These are phyloP conservation scores for Prunus salicina DNA, from an alignment of 306 rosid genomes.

Conservation along the genomic window DNA sequence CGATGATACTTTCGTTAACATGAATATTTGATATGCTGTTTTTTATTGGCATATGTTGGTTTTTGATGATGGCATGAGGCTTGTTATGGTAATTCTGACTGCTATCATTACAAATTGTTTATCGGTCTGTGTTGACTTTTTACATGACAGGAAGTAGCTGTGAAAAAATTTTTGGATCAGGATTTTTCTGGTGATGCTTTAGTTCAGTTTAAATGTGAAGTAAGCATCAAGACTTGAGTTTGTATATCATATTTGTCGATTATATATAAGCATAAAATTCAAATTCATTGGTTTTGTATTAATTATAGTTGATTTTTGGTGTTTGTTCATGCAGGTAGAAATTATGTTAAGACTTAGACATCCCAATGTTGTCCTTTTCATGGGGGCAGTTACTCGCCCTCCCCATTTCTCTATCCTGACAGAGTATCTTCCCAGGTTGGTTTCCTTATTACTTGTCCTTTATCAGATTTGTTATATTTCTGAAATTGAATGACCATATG, in stretches of 20 bases:
- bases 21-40: background rate
- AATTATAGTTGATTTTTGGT: background rate
- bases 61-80: constrained; percentile 11
- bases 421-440: constrained; percentile 92
- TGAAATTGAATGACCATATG: background rate
- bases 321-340: constrained; percentile 66
- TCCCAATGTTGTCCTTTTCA: constrained; percentile 98
- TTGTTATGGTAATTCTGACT: background rate
- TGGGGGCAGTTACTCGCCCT: constrained; percentile 95
- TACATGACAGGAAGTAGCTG: constrained; percentile 87
- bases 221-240: constrained; percentile 39
- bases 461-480: background rate
- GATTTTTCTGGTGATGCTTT: constrained; percentile 94
- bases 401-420: constrained; percentile 96
- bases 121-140: constrained; percentile 21
- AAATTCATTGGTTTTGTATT: background rate
- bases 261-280: background rate
- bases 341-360: constrained; percentile 96
- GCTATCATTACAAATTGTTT: constrained; percentile 2
- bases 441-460: constrained; percentile 15
- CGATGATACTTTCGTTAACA: constrained; percentile 6
- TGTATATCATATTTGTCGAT: background rate
- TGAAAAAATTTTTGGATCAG: constrained; percentile 96
- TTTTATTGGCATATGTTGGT: too few species aligned
- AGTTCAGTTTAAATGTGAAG: constrained; percentile 90